These are phyloP conservation scores for Phaeosphaeria sp. DNA, from an alignment of 2,329 filamentous ascomycete genomes.

Conservation along the genomic window DNA sequence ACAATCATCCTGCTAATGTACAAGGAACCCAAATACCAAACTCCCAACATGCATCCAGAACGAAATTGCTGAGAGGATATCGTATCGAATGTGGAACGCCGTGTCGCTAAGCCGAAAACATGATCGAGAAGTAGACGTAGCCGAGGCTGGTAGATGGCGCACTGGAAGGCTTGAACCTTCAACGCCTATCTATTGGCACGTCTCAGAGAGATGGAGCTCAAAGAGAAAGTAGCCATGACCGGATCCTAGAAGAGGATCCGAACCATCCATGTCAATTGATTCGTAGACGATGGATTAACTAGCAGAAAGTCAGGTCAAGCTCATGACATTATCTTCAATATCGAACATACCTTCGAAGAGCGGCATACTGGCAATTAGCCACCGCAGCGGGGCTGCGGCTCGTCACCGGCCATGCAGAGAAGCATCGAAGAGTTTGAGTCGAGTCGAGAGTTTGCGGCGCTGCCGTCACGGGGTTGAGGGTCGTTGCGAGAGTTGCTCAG, in stretches of 20 bases:
- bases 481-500: conserved; percentile 20
- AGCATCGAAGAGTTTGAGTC: conserved; percentile 23
- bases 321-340: background rate
- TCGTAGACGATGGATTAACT: conserved; percentile 5
- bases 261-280: background rate
- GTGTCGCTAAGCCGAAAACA: conserved; percentile 6
- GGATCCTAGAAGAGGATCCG: background rate
- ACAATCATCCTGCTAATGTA: conserved; percentile 14
- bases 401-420: conserved; percentile 21
- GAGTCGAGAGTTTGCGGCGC: conserved; percentile 35
- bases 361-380: conserved; percentile 26
- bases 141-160: background rate
- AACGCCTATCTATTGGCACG: background rate
- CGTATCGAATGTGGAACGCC: conserved; percentile 4
- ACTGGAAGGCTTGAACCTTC: background rate
- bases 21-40: conserved; percentile 17
- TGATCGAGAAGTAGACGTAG: conserved; percentile 5
- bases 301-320: conserved; percentile 16
- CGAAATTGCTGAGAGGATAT: conserved; percentile 12
- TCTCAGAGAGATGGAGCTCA: background rate
- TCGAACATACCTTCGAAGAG: conserved; percentile 13
- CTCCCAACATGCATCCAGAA: conserved; percentile 20
- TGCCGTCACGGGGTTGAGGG: conserved; percentile 42
- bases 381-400: conserved; percentile 38
- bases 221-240: background rate